These are phyloP conservation scores for Trichoderma sp. DNA, from an alignment of 2,329 filamentous ascomycete genomes.

Conservation along the genomic window DNA sequence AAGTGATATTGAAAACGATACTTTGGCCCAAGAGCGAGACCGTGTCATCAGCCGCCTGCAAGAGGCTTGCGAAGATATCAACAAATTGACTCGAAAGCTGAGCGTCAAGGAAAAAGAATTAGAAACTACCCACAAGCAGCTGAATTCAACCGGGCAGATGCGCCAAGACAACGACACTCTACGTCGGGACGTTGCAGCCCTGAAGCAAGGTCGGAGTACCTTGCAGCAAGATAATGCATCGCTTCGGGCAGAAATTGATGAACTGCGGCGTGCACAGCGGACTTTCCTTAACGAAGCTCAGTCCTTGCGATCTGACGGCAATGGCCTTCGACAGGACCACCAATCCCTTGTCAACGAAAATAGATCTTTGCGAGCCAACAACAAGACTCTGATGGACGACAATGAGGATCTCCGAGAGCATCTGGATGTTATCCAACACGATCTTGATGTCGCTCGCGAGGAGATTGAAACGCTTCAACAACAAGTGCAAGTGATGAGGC, in stretches of 20 bases:
- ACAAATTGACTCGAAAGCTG: slow-evolving; percentile 49
- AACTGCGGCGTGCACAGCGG: slow-evolving; percentile 40
- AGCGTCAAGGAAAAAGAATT: slow-evolving; percentile 46
- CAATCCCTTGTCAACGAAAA: slow-evolving; percentile 49
- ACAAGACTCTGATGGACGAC: slow-evolving; percentile 45
- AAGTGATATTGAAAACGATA: slow-evolving; percentile 64
- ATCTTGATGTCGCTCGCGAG: slow-evolving; percentile 45
- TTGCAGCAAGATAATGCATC: slow-evolving; percentile 46
- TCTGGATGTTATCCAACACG: slow-evolving; percentile 44
- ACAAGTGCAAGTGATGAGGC: slow-evolving; percentile 42
- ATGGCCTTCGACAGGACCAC: slow-evolving; percentile 45
- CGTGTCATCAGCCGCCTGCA: slow-evolving; percentile 64
- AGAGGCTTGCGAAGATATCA: slow-evolving; percentile 61
- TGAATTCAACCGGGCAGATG: slow-evolving; percentile 45
- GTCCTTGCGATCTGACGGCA: slow-evolving; percentile 46
- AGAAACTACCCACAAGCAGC: slow-evolving; percentile 45
- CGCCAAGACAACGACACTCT: slow-evolving; percentile 43
- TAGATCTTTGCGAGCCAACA: slow-evolving; percentile 46
- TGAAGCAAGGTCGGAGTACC: slow-evolving; percentile 43
- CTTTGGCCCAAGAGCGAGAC: slow-evolving; percentile 64
- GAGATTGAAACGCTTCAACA: slow-evolving; percentile 45
- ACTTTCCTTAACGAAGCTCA: slow-evolving; percentile 44
- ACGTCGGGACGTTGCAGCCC: slow-evolving; percentile 44
- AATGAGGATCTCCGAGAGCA: slow-evolving; percentile 48
- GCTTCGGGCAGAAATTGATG: slow-evolving; percentile 45